Conservation (phyloP, 2,329 filamentous ascomycete genomes). For the Chrysosporium keratinophilum region DNA sequence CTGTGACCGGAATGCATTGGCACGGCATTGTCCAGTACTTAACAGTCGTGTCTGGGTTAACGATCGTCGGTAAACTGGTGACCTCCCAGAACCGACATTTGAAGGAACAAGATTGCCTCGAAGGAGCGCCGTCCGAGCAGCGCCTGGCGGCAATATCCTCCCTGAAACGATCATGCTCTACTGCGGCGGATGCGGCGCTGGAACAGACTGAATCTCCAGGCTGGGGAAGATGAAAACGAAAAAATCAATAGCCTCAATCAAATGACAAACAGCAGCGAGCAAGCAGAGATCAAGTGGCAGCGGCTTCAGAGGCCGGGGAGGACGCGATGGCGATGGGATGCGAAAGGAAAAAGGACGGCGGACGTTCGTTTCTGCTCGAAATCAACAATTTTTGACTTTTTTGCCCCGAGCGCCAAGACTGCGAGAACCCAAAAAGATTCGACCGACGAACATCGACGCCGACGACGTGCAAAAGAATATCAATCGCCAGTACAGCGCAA, state of each 20-base stretch:
- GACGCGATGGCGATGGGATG: not conserved
- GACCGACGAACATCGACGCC: not conserved
- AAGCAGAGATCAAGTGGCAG: not conserved
- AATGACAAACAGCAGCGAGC: not conserved
- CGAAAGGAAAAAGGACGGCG: conserved; percentile 7
- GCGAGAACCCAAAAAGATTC: conserved; percentile 19
- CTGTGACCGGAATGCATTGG: conserved; percentile 18
- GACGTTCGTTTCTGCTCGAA: not conserved
- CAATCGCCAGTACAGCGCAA: not conserved
- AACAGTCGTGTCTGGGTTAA: conserved; percentile 25
- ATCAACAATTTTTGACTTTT: conserved; percentile 22
- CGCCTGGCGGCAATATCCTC: conserved; percentile 26
- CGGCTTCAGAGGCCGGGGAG: conserved; percentile 19
- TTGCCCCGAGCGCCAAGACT: conserved; percentile 24
- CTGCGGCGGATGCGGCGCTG: not conserved
- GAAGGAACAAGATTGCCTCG: conserved; percentile 27
- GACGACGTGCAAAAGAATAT: not conserved
- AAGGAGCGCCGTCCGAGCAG: conserved; percentile 30
- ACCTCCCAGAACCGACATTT: conserved; percentile 24
- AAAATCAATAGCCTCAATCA: not conserved
- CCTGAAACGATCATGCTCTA: conserved; percentile 33
- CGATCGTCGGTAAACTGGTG: conserved; percentile 26
- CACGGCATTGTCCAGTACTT: conserved; percentile 27
- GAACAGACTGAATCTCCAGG: not conserved
- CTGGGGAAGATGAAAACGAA: not conserved